Evolutionary conservation across 176 grass and related monocot genomes (phyloP).

Genomic region (Bolboschoenus planiculmis): DNA sequence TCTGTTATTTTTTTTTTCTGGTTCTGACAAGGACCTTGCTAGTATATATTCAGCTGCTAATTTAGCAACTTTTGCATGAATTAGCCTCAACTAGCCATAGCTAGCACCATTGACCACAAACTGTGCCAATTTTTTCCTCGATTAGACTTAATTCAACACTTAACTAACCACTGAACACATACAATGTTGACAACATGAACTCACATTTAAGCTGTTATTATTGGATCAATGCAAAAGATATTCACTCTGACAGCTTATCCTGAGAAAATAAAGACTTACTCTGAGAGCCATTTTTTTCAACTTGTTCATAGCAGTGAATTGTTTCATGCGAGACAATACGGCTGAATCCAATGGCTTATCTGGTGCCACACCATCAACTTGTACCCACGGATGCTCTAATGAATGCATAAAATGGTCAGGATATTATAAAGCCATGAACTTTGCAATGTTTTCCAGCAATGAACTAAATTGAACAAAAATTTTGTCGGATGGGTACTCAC

Average conservation of each 20-base stretch:
- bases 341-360: constrained; percentile 82
- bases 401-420: neutral
- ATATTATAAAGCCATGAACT: neutral
- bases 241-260: neutral
- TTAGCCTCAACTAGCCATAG: neutral
- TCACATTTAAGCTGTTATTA: neutral
- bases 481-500: constrained; percentile 29
- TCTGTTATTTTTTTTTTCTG: neutral
- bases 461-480: constrained; percentile 6
- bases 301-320: constrained; percentile 91
- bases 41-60: constrained; percentile 12
- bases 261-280: constrained; percentile 31
- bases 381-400: constrained; percentile 85
- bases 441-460: neutral
- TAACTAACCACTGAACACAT: neutral
- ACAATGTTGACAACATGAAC: neutral
- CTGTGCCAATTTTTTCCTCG: neutral
- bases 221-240: neutral
- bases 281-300: constrained; percentile 88
- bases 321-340: constrained; percentile 85
- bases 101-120: neutral
- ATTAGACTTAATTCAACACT: neutral
- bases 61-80: neutral
- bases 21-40: neutral
- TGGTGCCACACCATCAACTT: constrained; percentile 68